Conservation (phyloP, 441 rosid species). For the Adansonia madagascariensis region DNA sequence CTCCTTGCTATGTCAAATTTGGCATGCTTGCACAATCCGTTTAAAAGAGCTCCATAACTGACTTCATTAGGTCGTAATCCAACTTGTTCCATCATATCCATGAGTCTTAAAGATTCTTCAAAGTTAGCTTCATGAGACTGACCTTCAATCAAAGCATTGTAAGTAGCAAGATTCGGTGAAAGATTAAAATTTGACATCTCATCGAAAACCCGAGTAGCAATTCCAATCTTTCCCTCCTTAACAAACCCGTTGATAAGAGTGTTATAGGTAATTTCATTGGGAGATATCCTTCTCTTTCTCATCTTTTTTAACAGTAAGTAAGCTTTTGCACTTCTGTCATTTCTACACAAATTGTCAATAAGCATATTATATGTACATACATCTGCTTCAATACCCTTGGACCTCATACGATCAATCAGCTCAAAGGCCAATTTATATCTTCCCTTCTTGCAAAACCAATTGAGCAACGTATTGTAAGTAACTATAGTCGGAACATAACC, state of each 20-base stretch:
- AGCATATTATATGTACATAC: slow-evolving; percentile 82
- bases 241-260: slow-evolving; percentile 74
- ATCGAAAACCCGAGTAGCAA: slow-evolving; percentile 60
- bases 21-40: slow-evolving; percentile 67
- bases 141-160: slow-evolving; percentile 72
- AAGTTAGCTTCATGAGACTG: slow-evolving; percentile 52
- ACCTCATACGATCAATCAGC: slow-evolving; percentile 66
- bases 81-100: slow-evolving; percentile 58
- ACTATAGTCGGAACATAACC: slow-evolving; percentile 73
- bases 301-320: slow-evolving; percentile 77
- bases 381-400: slow-evolving; percentile 74
- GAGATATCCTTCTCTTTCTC: slow-evolving; percentile 66
- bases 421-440: slow-evolving; percentile 60
- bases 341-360: slow-evolving; percentile 73
- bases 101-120: slow-evolving; percentile 63
- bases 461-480: slow-evolving; percentile 76
- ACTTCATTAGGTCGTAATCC: slow-evolving; percentile 62
- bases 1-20: slow-evolving; percentile 61
- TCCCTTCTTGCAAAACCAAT: slow-evolving; percentile 81
- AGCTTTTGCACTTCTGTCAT: slow-evolving; percentile 69
- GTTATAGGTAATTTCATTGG: slow-evolving; percentile 78
- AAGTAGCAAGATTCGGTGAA: slow-evolving; percentile 62
- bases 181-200: slow-evolving; percentile 70
- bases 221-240: slow-evolving; percentile 66
- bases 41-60: slow-evolving; percentile 68